A percentile compares a stretch with the other conserved stretches of the same genome.
Conservation (phyloP, 306 rosid species). For the Malus asiatica region DNA sequence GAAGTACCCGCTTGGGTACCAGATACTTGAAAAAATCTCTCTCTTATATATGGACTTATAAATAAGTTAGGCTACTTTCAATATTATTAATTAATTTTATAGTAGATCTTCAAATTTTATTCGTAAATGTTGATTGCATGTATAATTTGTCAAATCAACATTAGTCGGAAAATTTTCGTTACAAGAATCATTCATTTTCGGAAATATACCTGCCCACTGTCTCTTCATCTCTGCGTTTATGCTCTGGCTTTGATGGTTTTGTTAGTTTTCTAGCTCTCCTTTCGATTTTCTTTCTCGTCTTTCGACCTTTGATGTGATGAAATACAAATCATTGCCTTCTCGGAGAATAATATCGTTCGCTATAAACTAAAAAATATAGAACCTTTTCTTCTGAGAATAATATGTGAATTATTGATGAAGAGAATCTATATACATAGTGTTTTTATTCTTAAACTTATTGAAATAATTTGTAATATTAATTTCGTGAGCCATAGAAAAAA, state of each 20-base stretch:
- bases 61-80: no score
- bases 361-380: background rate
- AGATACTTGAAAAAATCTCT: no score
- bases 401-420: background rate
- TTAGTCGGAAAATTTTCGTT: no score
- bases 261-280: background rate
- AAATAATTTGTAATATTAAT: background rate
- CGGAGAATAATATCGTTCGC: background rate
- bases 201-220: background rate
- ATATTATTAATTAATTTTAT: no score
- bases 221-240: background rate
- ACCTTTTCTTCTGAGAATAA: background rate
- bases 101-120: no score
- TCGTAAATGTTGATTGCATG: no score
- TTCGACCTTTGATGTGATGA: background rate
- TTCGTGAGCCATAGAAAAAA: background rate
- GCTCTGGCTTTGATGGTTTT: background rate
- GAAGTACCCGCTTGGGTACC: no score
- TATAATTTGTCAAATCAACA: no score
- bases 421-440: background rate
- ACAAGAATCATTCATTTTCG: background rate
- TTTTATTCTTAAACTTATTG: background rate
- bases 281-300: background rate
- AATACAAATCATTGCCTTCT: background rate
- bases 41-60: no score